phyloP scores from a whole-genome alignment of 192 early-diverging fungal genomes.

The Geosiphon pyriformis region DNA sequence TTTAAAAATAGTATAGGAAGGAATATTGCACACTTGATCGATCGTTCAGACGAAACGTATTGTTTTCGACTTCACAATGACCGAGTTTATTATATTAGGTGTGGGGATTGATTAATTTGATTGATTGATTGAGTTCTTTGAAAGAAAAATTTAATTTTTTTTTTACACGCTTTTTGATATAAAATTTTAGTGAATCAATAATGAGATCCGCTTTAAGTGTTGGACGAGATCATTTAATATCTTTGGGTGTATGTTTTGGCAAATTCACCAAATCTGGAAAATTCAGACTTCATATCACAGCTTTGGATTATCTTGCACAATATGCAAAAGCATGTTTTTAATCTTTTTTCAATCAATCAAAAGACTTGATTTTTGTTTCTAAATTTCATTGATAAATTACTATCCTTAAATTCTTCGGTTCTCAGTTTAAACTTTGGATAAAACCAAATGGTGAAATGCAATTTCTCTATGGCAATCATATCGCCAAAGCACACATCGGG shows the following conservation, averaged over 20 bases:
- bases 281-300: constrained; percentile 93
- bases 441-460: constrained; percentile 99
- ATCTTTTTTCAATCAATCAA: not conserved
- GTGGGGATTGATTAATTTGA: constrained; percentile 3
- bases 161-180: not conserved
- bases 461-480: constrained; percentile 96
- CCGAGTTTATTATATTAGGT: constrained; percentile 96
- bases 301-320: constrained; percentile 86
- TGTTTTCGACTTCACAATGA: constrained; percentile 95
- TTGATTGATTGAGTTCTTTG: no score
- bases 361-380: no score
- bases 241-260: constrained; percentile 96
- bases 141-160: not conserved
- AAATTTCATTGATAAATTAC: no score
- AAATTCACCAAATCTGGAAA: constrained; percentile 98
- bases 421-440: constrained; percentile 98
- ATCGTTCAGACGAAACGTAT: constrained; percentile 92
- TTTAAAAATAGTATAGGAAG: constrained; percentile 84
- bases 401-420: not conserved
- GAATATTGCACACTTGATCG: constrained; percentile 92
- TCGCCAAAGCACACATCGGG: constrained; percentile 95
- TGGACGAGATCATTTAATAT: constrained; percentile 80
- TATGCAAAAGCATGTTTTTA: constrained; percentile 71
- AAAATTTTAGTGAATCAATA: constrained; percentile 81
- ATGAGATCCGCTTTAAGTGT: constrained; percentile 84